A percentile compares a stretch with the other conserved stretches of the same genome.
Evolutionary conservation across 1,284 basidiomycete genomes (phyloP).

Genomic region (Ustilago trichophora): DNA sequence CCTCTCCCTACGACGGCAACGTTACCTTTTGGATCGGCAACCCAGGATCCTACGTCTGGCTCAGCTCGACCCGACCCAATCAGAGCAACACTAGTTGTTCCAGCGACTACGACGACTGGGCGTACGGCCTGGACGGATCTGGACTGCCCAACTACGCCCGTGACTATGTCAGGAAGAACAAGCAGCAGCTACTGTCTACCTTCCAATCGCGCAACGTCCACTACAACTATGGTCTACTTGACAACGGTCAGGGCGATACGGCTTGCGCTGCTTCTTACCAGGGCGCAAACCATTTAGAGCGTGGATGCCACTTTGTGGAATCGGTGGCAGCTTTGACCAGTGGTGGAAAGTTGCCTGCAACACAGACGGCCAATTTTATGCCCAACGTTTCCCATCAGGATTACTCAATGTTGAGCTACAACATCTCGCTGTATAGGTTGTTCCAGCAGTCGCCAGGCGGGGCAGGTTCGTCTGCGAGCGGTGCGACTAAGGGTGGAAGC

Average conservation of each 20-base stretch:
- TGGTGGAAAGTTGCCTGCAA: constrained; percentile 32
- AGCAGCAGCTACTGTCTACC: constrained; percentile 26
- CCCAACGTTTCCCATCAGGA: constrained; percentile 58
- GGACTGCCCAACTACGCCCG: constrained; percentile 48
- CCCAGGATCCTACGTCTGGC: constrained; percentile 58
- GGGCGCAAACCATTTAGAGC: constrained; percentile 57
- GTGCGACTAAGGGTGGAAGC: background rate
- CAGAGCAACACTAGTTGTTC: constrained; percentile 26
- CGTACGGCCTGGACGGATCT: constrained; percentile 47
- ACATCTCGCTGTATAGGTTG: constrained; percentile 46
- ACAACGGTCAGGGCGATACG: constrained; percentile 62
- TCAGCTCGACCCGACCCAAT: constrained; percentile 33
- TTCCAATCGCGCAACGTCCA: constrained; percentile 53
- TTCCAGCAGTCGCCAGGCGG: constrained; percentile 41
- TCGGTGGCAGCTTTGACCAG: constrained; percentile 15
- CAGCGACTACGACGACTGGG: constrained; percentile 36
- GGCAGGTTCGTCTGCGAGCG: constrained; percentile 1
- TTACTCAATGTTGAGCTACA: constrained; percentile 58
- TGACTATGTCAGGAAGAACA: constrained; percentile 41
- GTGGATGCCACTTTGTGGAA: constrained; percentile 52
- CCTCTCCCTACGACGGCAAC: constrained; percentile 50
- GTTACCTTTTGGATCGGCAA: constrained; percentile 60
- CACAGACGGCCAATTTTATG: constrained; percentile 57
- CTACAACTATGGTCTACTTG: constrained; percentile 55
- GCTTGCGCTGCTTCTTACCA: constrained; percentile 50